Evolutionary conservation across 176 grass and related monocot species (phyloP).

Genomic region (Zea mays): DNA sequence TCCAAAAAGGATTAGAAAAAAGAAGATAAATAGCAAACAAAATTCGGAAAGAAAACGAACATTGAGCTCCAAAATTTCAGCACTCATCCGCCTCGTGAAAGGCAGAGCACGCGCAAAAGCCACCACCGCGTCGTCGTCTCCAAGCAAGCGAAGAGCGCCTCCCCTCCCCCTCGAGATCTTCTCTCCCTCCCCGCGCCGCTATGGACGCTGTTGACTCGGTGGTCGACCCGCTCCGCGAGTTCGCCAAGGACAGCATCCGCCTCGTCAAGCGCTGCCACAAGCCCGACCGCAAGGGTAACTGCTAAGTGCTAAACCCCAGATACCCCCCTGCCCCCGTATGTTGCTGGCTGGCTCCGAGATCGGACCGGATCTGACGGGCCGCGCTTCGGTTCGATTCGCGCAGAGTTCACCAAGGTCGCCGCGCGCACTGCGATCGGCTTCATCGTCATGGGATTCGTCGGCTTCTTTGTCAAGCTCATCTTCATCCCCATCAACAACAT

Average conservation of each 20-base stretch:
- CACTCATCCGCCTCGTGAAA: background rate
- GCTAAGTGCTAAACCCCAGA: constrained; percentile 5
- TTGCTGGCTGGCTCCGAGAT: background rate
- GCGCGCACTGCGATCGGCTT: constrained; percentile 78
- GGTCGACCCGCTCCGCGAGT: constrained; percentile 88
- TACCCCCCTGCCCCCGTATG: background rate
- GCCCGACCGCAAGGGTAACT: constrained; percentile 85
- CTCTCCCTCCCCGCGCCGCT: background rate
- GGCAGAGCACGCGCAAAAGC: constrained; percentile 29
- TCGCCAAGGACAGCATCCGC: constrained; percentile 96
- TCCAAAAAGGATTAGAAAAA: background rate
- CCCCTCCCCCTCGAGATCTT: constrained; percentile 12
- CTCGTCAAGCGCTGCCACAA: constrained; percentile 99
- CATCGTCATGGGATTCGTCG: constrained; percentile 92
- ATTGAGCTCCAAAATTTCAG: background rate
- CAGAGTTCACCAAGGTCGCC: constrained; percentile 92
- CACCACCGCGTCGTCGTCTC: constrained; percentile 15
- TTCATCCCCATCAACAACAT: constrained; percentile 99
- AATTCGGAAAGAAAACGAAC: background rate
- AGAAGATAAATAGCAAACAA: background rate
- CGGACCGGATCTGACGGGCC: constrained; percentile 24
- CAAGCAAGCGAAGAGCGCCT: background rate
- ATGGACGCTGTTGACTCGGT: constrained; percentile 97
- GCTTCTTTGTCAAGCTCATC: constrained; percentile 95
- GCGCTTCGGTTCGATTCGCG: background rate